Percentiles rank a stretch among this genome's conserved stretches.
phyloP scores from a whole-genome alignment of 352 stramenopile genomes.

The Globisporangium nunn region DNA sequence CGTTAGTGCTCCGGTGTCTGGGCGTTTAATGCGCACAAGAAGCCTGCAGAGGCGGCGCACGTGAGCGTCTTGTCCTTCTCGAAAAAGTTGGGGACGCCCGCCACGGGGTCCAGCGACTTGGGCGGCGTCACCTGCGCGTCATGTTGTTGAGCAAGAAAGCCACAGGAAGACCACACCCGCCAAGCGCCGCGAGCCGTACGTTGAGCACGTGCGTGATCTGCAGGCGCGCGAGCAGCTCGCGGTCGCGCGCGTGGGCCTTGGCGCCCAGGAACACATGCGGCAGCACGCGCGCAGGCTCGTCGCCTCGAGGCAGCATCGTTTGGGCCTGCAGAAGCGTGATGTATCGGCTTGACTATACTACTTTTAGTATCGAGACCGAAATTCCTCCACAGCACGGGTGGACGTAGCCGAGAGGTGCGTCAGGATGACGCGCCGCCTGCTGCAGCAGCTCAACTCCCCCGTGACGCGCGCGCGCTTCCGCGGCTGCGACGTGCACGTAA shows the following conservation, averaged over 20 bases:
- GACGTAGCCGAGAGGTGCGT: background rate
- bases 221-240: conserved; percentile 44
- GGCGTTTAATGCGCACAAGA: too few relatives aligned
- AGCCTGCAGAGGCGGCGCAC: conserved; percentile 10
- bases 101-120: conserved; percentile 70
- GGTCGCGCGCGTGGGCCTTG: conserved; percentile 55
- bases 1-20: background rate
- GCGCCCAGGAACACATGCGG: conserved; percentile 72
- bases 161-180: too few relatives aligned
- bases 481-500: conserved; percentile 68
- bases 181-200: conserved; percentile 18
- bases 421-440: background rate
- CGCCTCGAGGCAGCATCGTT: conserved; percentile 10
- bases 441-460: conserved; percentile 20
- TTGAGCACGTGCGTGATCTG: conserved; percentile 83
- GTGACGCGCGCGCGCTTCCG: conserved; percentile 64
- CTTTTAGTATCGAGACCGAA: too few relatives aligned
- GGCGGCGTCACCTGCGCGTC: conserved; percentile 65
- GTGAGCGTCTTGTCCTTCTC: conserved; percentile 79
- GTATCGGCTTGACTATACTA: too few relatives aligned
- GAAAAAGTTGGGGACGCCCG: conserved; percentile 89
- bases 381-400: too few relatives aligned
- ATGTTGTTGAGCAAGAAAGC: too few relatives aligned
- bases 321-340: too few relatives aligned
- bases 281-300: conserved; percentile 47